phyloP scores from a whole-genome alignment of 2,329 filamentous ascomycete genomes.

The Raffaelea arxii region DNA sequence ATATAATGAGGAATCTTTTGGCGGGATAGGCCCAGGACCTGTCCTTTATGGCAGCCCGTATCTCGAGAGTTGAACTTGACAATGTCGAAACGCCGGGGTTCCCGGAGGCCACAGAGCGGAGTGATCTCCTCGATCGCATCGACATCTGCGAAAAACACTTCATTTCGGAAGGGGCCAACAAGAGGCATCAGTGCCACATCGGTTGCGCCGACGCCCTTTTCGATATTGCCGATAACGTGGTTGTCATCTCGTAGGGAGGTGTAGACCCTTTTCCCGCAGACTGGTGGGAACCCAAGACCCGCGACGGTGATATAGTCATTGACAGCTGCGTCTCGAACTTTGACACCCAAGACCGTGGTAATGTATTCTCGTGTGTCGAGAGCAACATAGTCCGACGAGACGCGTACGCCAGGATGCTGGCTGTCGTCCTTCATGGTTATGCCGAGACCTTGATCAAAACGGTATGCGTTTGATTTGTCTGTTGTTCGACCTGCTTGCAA shows the following conservation, averaged over 20 bases:
- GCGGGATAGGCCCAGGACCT: neutral
- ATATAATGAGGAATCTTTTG: neutral
- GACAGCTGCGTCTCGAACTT: neutral
- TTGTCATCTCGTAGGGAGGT: neutral
- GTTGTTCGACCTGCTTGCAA: neutral
- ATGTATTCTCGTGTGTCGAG: neutral
- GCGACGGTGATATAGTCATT: neutral
- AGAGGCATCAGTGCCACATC: neutral
- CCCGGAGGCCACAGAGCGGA: neutral
- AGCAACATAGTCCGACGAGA: neutral
- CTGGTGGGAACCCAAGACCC: neutral
- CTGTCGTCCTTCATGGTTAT: neutral
- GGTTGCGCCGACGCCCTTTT: neutral
- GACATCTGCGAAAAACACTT: neutral
- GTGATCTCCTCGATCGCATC: neutral
- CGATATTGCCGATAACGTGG: neutral
- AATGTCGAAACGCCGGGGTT: neutral
- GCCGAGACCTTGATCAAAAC: neutral
- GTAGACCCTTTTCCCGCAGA: neutral
- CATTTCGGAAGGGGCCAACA: neutral
- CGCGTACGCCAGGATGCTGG: neutral
- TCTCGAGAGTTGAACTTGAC: neutral
- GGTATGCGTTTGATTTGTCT: neutral
- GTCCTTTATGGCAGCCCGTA: neutral
- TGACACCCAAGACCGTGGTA: neutral